These are phyloP conservation scores for Xylaria sp. DNA, from an alignment of 2,329 filamentous ascomycete species.

Conservation along the genomic window DNA sequence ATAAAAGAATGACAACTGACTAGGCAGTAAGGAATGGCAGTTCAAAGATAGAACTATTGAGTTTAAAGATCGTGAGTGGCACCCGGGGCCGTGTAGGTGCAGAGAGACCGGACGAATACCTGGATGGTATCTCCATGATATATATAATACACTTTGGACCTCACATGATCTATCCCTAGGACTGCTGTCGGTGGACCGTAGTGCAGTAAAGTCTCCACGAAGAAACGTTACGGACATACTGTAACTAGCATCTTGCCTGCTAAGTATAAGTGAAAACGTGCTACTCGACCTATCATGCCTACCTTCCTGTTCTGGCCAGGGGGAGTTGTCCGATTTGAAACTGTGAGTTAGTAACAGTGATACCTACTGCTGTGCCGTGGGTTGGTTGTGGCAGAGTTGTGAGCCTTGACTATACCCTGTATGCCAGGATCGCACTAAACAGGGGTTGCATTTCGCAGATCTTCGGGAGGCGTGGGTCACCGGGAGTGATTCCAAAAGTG, in stretches of 20 bases:
- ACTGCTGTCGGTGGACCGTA: constrained; percentile 12
- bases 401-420: constrained; percentile 24
- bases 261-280: constrained; percentile 12
- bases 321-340: constrained; percentile 36
- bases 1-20: constrained; percentile 45
- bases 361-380: constrained; percentile 18
- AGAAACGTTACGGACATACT: constrained; percentile 37
- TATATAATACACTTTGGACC: constrained; percentile 17
- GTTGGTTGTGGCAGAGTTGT: constrained; percentile 23
- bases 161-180: constrained; percentile 6
- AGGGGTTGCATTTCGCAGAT: constrained; percentile 30
- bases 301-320: constrained; percentile 40
- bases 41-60: constrained; percentile 44
- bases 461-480: constrained; percentile 23
- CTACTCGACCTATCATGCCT: constrained; percentile 14
- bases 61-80: constrained; percentile 32
- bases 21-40: constrained; percentile 44
- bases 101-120: constrained; percentile 24
- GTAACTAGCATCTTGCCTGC: constrained; percentile 11
- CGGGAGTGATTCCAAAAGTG: constrained; percentile 36
- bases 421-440: constrained; percentile 32
- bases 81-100: constrained; percentile 23
- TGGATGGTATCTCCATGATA: constrained; percentile 20
- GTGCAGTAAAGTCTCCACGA: constrained; percentile 11
- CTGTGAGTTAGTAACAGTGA: constrained; percentile 21